Conservation (phyloP, 176 grass and related monocot genomes). For the Triticum timopheevii region DNA sequence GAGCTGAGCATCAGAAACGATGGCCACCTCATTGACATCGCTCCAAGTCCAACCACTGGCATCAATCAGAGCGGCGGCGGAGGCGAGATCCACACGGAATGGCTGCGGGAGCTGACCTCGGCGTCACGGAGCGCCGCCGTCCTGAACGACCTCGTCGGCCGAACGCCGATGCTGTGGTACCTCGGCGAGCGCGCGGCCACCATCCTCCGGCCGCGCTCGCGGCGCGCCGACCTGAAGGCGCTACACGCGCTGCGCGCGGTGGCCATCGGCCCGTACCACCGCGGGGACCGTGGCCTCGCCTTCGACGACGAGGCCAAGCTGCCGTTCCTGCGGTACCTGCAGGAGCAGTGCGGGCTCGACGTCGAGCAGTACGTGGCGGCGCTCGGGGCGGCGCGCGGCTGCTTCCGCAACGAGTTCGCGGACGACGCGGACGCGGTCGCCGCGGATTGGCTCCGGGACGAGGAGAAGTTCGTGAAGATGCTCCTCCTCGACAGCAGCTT, state of each 20-base stretch:
- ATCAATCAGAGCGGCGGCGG: neutral
- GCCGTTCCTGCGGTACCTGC: constrained; percentile 32
- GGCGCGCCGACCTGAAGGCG: neutral
- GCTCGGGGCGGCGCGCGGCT: neutral
- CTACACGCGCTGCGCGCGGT: constrained; percentile 39
- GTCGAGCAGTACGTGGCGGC: neutral
- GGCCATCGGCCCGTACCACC: constrained; percentile 50
- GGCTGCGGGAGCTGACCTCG: constrained; percentile 36
- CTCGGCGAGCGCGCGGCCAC: constrained; percentile 22
- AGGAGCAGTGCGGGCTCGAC: constrained; percentile 13
- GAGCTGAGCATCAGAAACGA: neutral
- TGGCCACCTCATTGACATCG: constrained; percentile 38
- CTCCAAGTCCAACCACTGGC: neutral
- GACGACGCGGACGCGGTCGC: neutral
- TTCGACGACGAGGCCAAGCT: constrained; percentile 42
- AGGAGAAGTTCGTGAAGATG: constrained; percentile 45
- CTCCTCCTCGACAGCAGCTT: constrained; percentile 56
- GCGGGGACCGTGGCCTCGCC: neutral
- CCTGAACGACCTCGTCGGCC: constrained; percentile 31
- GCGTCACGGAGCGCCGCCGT: constrained; percentile 28
- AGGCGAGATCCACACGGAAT: neutral
- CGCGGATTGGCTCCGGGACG: neutral
- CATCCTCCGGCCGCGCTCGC: constrained; percentile 27
- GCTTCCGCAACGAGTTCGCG: constrained; percentile 26
- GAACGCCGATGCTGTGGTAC: constrained; percentile 43